Base-by-base conservation (phyloP, 1,284 basidiomycete species). In the Rhizoctonia solani region DNA sequence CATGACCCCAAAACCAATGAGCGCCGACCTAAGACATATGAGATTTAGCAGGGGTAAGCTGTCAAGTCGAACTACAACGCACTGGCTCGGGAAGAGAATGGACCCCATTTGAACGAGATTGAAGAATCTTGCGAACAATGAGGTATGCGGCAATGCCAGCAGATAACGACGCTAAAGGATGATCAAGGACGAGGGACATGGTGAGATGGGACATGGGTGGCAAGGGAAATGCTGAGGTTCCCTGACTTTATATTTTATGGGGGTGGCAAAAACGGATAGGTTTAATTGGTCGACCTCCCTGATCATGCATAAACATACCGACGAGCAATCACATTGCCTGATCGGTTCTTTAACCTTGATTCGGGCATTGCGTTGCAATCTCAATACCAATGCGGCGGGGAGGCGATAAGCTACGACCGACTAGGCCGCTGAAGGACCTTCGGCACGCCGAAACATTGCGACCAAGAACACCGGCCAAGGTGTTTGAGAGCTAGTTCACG, bases 1-100 rank as follows among this genome's bases (percentile, higher is more conserved):
- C 58, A n/a, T 61, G 58, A 14, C 58, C 58, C 58, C 58, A 61
- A 30, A 61, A 50, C 58, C 58, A 61, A 32, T 61, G 46, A 14
- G 42, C 56, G 44, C 56, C 56, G 29, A 25, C 44, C 58, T 50
- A 27, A 13, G 9, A 30, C 19, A 23, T 9, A 47, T 21, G 16
- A 8, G 27, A 5, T 11, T 49, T n/a, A 61, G 46, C 29, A 3
- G 30, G 25, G 44, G 29, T n/a, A 1, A 19, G 19, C 8, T n/a
- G 8, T 14, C 1, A 25, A 39, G 29, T 32, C 13, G 1, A 9
- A 19, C 19, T 13, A 16, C 29, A 11, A 50, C 58, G 19, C n/a
- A 61, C 58, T 4, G 58, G 58, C n/a, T 30, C 46, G 19, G 58
- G n/a, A 5, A 61, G 29, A 1, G 29, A 23, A 2, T 27, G 29